Conservation (phyloP, 1,284 basidiomycete genomes). For the Microbotryomycetes sp. region DNA sequence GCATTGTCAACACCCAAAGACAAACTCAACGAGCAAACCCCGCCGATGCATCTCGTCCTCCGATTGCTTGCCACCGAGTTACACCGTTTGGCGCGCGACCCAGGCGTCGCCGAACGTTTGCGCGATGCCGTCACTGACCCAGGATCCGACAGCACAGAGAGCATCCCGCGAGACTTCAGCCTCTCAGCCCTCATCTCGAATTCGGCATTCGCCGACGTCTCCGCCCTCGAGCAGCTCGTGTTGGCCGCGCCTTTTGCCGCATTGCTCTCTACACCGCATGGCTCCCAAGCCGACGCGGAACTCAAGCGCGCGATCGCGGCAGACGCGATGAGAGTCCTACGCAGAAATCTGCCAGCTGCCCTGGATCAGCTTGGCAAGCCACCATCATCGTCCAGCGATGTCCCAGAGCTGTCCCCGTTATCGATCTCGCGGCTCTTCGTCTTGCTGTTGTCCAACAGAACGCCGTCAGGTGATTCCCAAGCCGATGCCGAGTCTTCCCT, state of each 20-base stretch:
- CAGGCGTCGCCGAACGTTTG: constrained; percentile 74
- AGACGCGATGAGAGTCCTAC: constrained; percentile 25
- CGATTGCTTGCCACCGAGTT: constrained; percentile 77
- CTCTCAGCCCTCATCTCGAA: constrained; percentile 70
- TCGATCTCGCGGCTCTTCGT: constrained; percentile 70
- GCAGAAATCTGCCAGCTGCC: constrained; percentile 9
- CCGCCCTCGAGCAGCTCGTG: constrained; percentile 68
- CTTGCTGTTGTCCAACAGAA: constrained; percentile 59
- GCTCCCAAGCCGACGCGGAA: constrained; percentile 4
- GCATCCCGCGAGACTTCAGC: constrained; percentile 53
- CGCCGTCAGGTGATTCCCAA: constrained; percentile 28
- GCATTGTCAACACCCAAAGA: constrained; percentile 40
- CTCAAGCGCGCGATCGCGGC: constrained; percentile 22
- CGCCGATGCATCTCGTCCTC: constrained; percentile 58
- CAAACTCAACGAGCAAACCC: neutral
- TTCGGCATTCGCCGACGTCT: constrained; percentile 63
- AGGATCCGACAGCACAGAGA: constrained; percentile 3
- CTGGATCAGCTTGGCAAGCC: constrained; percentile 27
- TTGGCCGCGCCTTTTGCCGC: constrained; percentile 65
- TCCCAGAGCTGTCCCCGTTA: constrained; percentile 62
- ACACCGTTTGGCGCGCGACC: constrained; percentile 75
- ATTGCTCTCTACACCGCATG: constrained; percentile 41
- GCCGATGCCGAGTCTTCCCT: constrained; percentile 29
- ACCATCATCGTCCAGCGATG: constrained; percentile 55
- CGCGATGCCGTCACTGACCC: constrained; percentile 69